Percentiles rank a stretch among this genome's conserved stretches.
These are phyloP conservation scores for Monascus ruber DNA, from an alignment of 2,329 filamentous ascomycete genomes.

Conservation along the genomic window DNA sequence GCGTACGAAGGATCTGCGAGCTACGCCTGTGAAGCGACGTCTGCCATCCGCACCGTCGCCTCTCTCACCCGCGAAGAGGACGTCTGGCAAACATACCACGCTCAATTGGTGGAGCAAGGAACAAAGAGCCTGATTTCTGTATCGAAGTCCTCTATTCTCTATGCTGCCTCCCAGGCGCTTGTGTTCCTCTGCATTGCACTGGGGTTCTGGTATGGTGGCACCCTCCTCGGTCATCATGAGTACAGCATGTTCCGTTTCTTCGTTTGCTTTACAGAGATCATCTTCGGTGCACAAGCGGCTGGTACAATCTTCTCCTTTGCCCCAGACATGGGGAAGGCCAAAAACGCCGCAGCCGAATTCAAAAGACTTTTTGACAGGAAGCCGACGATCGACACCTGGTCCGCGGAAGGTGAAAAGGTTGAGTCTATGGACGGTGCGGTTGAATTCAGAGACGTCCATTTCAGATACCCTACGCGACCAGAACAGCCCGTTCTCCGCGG, in stretches of 20 bases:
- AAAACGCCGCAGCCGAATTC: constrained; percentile 67
- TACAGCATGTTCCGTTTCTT: constrained; percentile 83
- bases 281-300: constrained; percentile 86
- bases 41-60: constrained; percentile 85
- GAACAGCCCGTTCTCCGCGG: constrained; percentile 88
- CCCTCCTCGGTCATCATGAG: constrained; percentile 57
- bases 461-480: constrained; percentile 82
- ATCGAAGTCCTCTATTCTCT: constrained; percentile 64
- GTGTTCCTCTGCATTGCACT: constrained; percentile 76
- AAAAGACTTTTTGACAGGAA: constrained; percentile 74
- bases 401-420: constrained; percentile 52
- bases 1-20: constrained; percentile 72
- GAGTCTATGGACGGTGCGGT: constrained; percentile 60
- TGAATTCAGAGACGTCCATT: constrained; percentile 87
- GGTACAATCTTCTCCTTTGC: constrained; percentile 83
- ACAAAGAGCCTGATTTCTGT: constrained; percentile 60
- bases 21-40: constrained; percentile 87
- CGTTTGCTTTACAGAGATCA: constrained; percentile 73
- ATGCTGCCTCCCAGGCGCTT: constrained; percentile 73
- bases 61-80: constrained; percentile 78
- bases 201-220: constrained; percentile 87
- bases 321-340: constrained; percentile 87
- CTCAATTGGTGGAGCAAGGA: constrained; percentile 55
- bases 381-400: constrained; percentile 75
- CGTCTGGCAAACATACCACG: constrained; percentile 61